These are phyloP conservation scores for Amanita pallidorosea DNA, from an alignment of 768 basidiomycete species.

Conservation along the genomic window DNA sequence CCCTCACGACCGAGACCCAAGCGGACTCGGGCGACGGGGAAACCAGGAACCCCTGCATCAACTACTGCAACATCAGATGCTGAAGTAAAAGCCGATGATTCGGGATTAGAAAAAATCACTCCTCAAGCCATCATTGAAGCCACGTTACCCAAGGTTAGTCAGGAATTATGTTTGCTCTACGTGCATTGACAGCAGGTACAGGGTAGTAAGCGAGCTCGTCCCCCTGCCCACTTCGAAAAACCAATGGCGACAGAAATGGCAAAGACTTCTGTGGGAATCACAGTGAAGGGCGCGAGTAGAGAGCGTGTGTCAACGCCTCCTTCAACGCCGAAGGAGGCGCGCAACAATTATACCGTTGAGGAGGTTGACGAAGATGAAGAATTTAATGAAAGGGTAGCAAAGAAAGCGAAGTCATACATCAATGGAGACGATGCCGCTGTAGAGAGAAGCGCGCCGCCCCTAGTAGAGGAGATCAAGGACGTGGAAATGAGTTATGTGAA, in stretches of 20 bases:
- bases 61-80: conserved; percentile 9
- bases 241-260: conserved; percentile 7
- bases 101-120: conserved; percentile 23
- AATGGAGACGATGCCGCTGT: conserved; percentile 13
- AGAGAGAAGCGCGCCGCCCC: conserved; percentile 1
- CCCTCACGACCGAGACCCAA: conserved; percentile 33
- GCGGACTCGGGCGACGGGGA: conserved; percentile 29
- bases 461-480: conserved; percentile 23
- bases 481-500: conserved; percentile 14
- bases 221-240: conserved; percentile 47
- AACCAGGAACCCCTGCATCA: conserved; percentile 14
- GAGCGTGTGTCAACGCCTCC: background rate
- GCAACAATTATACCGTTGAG: conserved; percentile 8
- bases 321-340: background rate
- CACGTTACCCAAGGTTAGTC: conserved; percentile 58
- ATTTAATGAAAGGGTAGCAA: conserved; percentile 24
- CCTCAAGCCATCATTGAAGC: conserved; percentile 70
- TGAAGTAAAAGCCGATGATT: conserved; percentile 17
- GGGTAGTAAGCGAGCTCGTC: conserved; percentile 73
- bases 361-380: conserved; percentile 26
- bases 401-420: conserved; percentile 36
- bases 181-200: conserved; percentile 16
- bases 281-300: background rate
- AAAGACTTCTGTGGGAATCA: background rate
- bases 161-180: background rate